Conservation (phyloP, 305 asterid species). For the Fraxinus velutina region DNA sequence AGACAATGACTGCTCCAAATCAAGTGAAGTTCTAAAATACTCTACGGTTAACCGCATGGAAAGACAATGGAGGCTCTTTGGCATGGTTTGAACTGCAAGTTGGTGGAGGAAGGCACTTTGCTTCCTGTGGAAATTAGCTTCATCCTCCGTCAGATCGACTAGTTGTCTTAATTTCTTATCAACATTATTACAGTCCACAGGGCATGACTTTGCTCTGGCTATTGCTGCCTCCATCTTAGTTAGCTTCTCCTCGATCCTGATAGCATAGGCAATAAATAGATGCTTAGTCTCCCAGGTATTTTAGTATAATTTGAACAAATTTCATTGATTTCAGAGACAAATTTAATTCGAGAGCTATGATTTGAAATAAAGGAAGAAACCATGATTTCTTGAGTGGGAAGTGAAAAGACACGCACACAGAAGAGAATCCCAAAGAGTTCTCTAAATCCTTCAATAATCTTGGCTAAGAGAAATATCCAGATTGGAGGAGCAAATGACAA, state of each 20-base stretch:
- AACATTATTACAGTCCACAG: slow-evolving; percentile 84
- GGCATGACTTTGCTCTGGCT: slow-evolving; percentile 68
- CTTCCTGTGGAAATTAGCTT: slow-evolving; percentile 89
- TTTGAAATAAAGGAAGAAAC: neutral
- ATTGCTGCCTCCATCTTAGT: slow-evolving; percentile 68
- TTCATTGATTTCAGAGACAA: neutral
- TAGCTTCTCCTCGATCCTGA: slow-evolving; percentile 63
- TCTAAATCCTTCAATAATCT: neutral
- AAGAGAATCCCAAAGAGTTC: slow-evolving; percentile 4
- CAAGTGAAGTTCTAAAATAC: slow-evolving; percentile 69
- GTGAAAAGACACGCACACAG: neutral
- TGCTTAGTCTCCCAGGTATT: slow-evolving; percentile 20
- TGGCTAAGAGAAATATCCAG: neutral
- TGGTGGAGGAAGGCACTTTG: slow-evolving; percentile 98
- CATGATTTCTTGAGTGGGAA: neutral
- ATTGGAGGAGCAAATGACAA: neutral
- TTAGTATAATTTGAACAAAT: neutral
- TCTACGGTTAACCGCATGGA: slow-evolving; percentile 93
- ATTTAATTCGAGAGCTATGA: neutral
- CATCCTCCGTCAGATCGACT: slow-evolving; percentile 92
- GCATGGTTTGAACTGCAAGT: slow-evolving; percentile 94
- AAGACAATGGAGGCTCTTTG: slow-evolving; percentile 92
- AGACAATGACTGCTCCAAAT: slow-evolving; percentile 42
- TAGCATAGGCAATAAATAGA: slow-evolving; percentile 27
- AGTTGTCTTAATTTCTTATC: slow-evolving; percentile 96